Evolutionary conservation across 2,329 filamentous ascomycete species (phyloP).

Genomic region (Diaporthe sp.): DNA sequence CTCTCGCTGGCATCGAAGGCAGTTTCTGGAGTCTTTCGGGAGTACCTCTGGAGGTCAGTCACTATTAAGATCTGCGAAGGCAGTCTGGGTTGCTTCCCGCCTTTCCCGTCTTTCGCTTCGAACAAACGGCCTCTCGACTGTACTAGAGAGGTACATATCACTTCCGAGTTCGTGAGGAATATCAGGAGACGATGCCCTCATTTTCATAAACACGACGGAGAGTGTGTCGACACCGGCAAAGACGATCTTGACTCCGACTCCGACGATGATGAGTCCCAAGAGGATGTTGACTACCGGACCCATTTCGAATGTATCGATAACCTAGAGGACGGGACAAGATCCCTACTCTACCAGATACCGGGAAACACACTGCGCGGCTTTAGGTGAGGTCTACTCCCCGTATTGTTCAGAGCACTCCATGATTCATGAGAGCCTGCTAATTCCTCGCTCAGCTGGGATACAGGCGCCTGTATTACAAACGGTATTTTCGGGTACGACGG

Average conservation of each 20-base stretch:
- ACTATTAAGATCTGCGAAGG: background rate
- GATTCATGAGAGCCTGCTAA: background rate
- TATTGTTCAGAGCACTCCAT: background rate
- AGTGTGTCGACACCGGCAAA: too few species aligned
- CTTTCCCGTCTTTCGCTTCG: background rate
- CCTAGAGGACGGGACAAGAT: background rate
- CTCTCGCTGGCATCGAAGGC: background rate
- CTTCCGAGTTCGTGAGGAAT: background rate
- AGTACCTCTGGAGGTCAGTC: background rate
- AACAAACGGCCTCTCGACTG: background rate
- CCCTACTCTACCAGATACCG: background rate
- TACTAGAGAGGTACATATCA: background rate
- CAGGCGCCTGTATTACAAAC: background rate
- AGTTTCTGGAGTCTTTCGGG: background rate
- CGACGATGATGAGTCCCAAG: background rate
- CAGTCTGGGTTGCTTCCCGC: background rate
- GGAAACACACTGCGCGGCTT: background rate
- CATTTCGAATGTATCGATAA: background rate
- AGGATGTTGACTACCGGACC: background rate
- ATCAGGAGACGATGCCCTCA: background rate
- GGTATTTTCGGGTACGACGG: background rate
- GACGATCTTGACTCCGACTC: background rate
- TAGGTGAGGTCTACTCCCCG: background rate
- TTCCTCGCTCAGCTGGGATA: background rate
- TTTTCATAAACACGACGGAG: too few species aligned